phyloP scores from a whole-genome alignment of 257 asterid species.

The Solanum chiquidenum region DNA sequence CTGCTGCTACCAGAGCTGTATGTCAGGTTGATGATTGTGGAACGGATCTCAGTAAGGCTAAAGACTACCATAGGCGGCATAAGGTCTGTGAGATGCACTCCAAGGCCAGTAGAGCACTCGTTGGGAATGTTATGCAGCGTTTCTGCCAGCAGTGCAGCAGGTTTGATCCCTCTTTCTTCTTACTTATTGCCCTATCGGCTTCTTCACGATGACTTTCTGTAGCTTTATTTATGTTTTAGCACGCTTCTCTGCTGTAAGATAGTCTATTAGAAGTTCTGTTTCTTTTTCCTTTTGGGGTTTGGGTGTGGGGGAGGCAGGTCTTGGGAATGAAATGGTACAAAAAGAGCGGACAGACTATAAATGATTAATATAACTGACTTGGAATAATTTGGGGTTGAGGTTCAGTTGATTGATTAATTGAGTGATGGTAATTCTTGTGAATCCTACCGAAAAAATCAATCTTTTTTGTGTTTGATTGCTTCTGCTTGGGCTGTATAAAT shows the following conservation, averaged over 20 bases:
- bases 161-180: constrained; percentile 4
- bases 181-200: background rate
- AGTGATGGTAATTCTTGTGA: background rate
- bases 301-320: background rate
- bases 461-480: background rate
- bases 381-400: background rate
- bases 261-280: background rate
- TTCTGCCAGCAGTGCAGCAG: constrained; percentile 93
- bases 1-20: constrained; percentile 23
- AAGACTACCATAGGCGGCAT: constrained; percentile 72
- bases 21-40: constrained; percentile 78
- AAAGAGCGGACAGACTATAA: background rate
- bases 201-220: background rate
- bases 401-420: background rate
- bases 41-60: constrained; percentile 59
- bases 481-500: background rate
- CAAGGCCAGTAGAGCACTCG: constrained; percentile 54
- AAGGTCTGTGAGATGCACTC: constrained; percentile 80
- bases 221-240: background rate
- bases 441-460: background rate
- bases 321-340: background rate
- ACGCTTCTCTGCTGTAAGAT: background rate
- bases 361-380: background rate
- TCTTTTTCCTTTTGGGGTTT: background rate
- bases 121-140: constrained; percentile 65